Percentiles rank a stretch among this genome's conserved stretches.
phyloP scores from a whole-genome alignment of 495 filamentous ascomycete species.

The Tuber borchii region DNA sequence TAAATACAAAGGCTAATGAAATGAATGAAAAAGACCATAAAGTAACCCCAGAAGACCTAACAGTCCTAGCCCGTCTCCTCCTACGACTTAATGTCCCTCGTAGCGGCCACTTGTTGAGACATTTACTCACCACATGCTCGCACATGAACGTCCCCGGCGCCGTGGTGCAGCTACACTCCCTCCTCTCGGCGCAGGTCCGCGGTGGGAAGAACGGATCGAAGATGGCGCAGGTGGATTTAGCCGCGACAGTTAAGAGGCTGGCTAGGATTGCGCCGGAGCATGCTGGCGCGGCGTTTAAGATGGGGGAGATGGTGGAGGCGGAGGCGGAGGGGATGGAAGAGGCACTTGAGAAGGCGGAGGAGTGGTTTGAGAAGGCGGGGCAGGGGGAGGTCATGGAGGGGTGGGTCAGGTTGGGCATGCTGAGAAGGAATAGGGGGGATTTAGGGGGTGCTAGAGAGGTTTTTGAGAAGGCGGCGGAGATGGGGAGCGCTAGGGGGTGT shows the following conservation, averaged over 20 bases:
- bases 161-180: constrained; percentile 17
- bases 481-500: constrained; percentile 10
- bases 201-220: constrained; percentile 50
- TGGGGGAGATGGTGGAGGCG: constrained; percentile 60
- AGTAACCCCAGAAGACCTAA: constrained; percentile 19
- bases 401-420: constrained; percentile 22
- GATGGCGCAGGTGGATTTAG: constrained; percentile 60
- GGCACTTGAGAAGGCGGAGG: constrained; percentile 64
- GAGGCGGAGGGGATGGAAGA: constrained; percentile 53
- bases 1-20: constrained; percentile 8
- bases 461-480: constrained; percentile 47
- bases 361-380: constrained; percentile 60
- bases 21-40: constrained; percentile 10
- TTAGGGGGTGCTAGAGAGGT: constrained; percentile 50
- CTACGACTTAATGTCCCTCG: constrained; percentile 6
- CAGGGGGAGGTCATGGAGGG: constrained; percentile 51
- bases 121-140: constrained; percentile 26
- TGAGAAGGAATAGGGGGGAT: constrained; percentile 14
- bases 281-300: constrained; percentile 57
- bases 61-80: constrained; percentile 16
- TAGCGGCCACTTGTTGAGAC: constrained; percentile 3
- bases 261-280: constrained; percentile 55
- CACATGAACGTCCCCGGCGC: constrained; percentile 19
- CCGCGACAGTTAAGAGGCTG: constrained; percentile 54
- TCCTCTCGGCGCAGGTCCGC: background rate